Evolutionary conservation across 495 filamentous ascomycete genomes (phyloP), one percentile per base, ranked within the genome.

Genomic region (Penicillium angulare): DNA sequence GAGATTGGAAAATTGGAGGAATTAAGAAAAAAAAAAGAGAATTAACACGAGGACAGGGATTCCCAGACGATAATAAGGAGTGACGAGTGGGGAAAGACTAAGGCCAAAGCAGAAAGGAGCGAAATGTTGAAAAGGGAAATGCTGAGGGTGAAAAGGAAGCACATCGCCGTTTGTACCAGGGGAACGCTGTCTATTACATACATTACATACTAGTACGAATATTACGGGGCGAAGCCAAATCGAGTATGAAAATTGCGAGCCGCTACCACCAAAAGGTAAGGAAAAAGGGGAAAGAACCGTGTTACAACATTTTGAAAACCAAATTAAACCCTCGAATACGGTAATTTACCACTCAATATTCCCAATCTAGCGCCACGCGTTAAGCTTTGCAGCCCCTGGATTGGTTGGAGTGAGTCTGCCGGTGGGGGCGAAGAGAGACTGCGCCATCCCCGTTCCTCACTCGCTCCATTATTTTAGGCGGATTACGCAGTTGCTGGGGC

Each of bases 51-150:
- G 53, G 42, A 23, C 33, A 41, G 44, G 52, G 44, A 12, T 9
- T 31, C 13, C 27, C 27, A 7, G 23, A 51, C 42, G 32, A 51
- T 40, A 56, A 61, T 63, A 65, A 65, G 60, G 63, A 65, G 60
- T 45, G 62, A 63, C 59, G 31, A 49, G 60, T 55, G 56, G 56
- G 46, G 42, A 54, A 59, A 17, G 27, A 26, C 32, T 39, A 55
- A 53, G 17, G 46, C 49, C 24, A 54, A 53, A 39, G 33, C 9
- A 43, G 39, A 42, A 36, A 47, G 43, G 54, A 47, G 47, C 33
- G 29, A 24, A 29, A 27, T 46, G 29, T 46, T 21, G 27, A 23
- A 22, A 13, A 34, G 17, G 43, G 46, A 52, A 47, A 47, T 38
- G 31, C 26, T 48, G 44, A 60, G 53, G 53, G 33, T 17, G 38